phyloP scores from a whole-genome alignment of 768 basidiomycete species.

The Rhodotorula toruloides region DNA sequence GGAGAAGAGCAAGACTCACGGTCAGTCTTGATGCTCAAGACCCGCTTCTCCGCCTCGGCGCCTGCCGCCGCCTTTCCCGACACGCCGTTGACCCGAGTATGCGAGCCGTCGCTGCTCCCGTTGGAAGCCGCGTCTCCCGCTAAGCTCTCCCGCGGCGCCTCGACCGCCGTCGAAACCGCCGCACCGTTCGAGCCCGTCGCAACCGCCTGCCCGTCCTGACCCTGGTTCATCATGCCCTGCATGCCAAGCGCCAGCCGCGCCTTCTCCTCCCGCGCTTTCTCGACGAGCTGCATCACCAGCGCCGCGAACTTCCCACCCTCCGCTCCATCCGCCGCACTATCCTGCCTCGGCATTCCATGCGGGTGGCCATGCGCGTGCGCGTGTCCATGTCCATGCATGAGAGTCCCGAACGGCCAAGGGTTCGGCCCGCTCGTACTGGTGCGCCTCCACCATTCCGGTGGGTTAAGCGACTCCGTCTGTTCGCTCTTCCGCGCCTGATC shows the following conservation, averaged over 20 bases:
- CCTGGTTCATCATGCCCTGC: background rate
- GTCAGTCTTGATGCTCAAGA: background rate
- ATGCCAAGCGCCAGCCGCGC: conserved; percentile 24
- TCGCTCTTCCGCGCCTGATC: conserved; percentile 43
- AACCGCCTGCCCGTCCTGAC: too few species aligned
- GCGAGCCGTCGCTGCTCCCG: too few species aligned
- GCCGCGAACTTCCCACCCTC: conserved; percentile 29
- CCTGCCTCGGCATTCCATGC: background rate
- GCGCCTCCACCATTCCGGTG: conserved; percentile 34
- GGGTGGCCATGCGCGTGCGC: background rate
- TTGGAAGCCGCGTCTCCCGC: too few species aligned
- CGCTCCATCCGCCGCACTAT: background rate
- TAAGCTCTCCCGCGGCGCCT: too few species aligned
- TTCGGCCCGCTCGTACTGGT: conserved; percentile 1
- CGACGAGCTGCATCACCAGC: conserved; percentile 33
- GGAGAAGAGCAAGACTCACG: too few species aligned
- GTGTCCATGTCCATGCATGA: too few species aligned
- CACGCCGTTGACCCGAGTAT: too few species aligned
- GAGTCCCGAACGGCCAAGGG: background rate
- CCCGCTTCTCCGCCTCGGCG: background rate
- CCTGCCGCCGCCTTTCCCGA: too few species aligned
- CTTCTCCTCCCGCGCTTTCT: conserved; percentile 37
- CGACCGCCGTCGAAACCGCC: too few species aligned
- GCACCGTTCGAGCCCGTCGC: background rate
- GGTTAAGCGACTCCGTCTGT: conserved; percentile 28